Evolutionary conservation across 495 filamentous ascomycete genomes (phyloP).

Genomic region (Parathielavia appendiculata): DNA sequence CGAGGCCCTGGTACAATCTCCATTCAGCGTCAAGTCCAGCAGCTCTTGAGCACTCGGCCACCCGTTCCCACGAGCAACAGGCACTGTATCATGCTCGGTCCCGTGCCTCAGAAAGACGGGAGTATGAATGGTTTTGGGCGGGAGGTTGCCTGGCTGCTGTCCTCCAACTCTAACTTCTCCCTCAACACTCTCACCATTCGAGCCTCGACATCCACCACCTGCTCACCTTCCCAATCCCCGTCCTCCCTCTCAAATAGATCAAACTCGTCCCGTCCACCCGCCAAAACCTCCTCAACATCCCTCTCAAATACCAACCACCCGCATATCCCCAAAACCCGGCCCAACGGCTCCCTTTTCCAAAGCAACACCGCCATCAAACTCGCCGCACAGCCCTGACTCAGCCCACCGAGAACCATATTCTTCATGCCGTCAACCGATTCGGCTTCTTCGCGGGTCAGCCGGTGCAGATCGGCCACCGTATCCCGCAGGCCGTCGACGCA

Average conservation of each 20-base stretch:
- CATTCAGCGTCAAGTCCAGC: slow-evolving; percentile 38
- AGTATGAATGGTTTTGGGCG: slow-evolving; percentile 16
- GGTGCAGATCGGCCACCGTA: slow-evolving; percentile 38
- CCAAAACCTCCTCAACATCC: slow-evolving; percentile 29
- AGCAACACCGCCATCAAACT: slow-evolving; percentile 36
- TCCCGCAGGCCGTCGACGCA: slow-evolving; percentile 42
- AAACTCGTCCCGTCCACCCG: slow-evolving; percentile 19
- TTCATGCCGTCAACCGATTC: slow-evolving; percentile 9
- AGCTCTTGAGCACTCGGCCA: slow-evolving; percentile 30
- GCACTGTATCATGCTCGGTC: slow-evolving; percentile 43
- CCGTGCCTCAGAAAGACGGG: slow-evolving; percentile 52
- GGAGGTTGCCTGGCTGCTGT: background rate
- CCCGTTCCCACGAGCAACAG: slow-evolving; percentile 34
- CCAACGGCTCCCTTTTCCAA: slow-evolving; percentile 34
- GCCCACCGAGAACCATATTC: slow-evolving; percentile 48
- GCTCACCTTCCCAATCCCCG: slow-evolving; percentile 21
- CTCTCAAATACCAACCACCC: slow-evolving; percentile 50
- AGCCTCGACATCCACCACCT: slow-evolving; percentile 17
- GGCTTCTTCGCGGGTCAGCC: slow-evolving; percentile 38
- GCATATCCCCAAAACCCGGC: slow-evolving; percentile 48
- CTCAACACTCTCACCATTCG: slow-evolving; percentile 20
- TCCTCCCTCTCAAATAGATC: slow-evolving; percentile 28
- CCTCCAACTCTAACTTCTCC: slow-evolving; percentile 24
- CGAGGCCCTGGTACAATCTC: slow-evolving; percentile 44
- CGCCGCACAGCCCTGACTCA: slow-evolving; percentile 55